These are phyloP conservation scores for Digitaria exilis DNA, from an alignment of 202 grass and related monocot species.

Conservation along the genomic window DNA sequence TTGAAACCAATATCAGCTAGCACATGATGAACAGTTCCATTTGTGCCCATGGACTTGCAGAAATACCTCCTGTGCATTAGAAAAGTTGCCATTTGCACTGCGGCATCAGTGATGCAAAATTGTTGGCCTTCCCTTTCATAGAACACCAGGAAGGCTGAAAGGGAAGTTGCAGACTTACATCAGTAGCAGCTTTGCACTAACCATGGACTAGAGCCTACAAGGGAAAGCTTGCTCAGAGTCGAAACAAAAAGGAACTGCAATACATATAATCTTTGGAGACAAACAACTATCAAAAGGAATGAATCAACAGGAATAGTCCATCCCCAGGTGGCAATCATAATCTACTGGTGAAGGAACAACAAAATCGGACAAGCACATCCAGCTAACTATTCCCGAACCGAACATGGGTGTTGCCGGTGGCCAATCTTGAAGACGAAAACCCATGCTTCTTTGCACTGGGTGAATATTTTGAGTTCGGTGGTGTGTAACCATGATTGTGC, in stretches of 20 bases:
- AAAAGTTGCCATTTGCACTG: too few relatives aligned
- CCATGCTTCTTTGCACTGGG: slow-evolving; percentile 36
- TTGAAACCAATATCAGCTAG: too few relatives aligned
- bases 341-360: slow-evolving; percentile 27
- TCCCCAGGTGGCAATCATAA: not conserved
- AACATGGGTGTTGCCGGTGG: slow-evolving; percentile 40
- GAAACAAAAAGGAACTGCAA: not conserved
- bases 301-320: slow-evolving; percentile 27
- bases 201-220: not conserved
- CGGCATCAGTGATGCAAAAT: too few relatives aligned
- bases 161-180: too few relatives aligned
- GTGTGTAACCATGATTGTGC: slow-evolving; percentile 14
- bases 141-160: not conserved
- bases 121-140: not conserved
- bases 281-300: slow-evolving; percentile 2
- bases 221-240: not conserved
- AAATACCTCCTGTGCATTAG: too few relatives aligned
- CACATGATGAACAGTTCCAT: too few relatives aligned
- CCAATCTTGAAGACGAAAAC: slow-evolving; percentile 54
- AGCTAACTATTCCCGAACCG: slow-evolving; percentile 51
- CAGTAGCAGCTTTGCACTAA: not conserved
- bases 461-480: slow-evolving; percentile 41
- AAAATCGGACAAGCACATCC: not conserved
- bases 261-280: slow-evolving; percentile 3
- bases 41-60: too few relatives aligned